Evolutionary conservation across 1,139 yeast genomes (phyloP).

Genomic region (Lodderomyces margitis): DNA sequence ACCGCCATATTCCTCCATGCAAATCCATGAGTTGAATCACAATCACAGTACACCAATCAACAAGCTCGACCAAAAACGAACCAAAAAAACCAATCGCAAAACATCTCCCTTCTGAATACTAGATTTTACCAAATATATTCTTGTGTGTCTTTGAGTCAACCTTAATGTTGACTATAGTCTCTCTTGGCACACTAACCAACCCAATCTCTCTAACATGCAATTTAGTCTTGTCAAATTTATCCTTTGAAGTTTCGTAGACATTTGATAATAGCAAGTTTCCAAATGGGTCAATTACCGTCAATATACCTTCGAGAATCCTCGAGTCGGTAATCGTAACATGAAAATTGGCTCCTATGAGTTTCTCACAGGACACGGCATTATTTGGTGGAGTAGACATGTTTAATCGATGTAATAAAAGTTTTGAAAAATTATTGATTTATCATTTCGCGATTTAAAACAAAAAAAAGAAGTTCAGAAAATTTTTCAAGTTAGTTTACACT

Average conservation of each 20-base stretch:
- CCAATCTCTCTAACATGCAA: slow-evolving; percentile 40
- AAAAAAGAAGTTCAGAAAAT: not conserved
- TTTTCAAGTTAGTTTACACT: slow-evolving; percentile 6
- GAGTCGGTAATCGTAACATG: slow-evolving; percentile 30
- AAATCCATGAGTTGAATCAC: no score
- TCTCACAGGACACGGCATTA: slow-evolving; percentile 19
- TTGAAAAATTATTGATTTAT: no score
- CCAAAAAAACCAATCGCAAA: not conserved
- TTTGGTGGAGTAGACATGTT: not conserved
- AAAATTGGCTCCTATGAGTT: slow-evolving; percentile 34
- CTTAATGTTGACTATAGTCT: slow-evolving; percentile 25
- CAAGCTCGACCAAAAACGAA: not conserved
- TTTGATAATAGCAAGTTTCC: slow-evolving; percentile 42
- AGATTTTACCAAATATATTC: slow-evolving; percentile 11
- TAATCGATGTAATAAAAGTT: no score
- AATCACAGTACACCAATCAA: not conserved
- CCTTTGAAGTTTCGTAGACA: slow-evolving; percentile 34
- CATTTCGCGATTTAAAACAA: not conserved
- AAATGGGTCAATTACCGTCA: slow-evolving; percentile 47
- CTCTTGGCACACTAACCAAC: slow-evolving; percentile 45
- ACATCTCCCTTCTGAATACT: slow-evolving; percentile 2
- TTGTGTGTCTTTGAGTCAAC: slow-evolving; percentile 24
- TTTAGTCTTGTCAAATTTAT: slow-evolving; percentile 22
- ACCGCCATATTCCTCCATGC: no score
- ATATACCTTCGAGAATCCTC: slow-evolving; percentile 36